Evolutionary conservation across 805 yeast species (phyloP), one percentile per base, ranked within the genome.

Genomic region (Ogataea ganodermae): DNA sequence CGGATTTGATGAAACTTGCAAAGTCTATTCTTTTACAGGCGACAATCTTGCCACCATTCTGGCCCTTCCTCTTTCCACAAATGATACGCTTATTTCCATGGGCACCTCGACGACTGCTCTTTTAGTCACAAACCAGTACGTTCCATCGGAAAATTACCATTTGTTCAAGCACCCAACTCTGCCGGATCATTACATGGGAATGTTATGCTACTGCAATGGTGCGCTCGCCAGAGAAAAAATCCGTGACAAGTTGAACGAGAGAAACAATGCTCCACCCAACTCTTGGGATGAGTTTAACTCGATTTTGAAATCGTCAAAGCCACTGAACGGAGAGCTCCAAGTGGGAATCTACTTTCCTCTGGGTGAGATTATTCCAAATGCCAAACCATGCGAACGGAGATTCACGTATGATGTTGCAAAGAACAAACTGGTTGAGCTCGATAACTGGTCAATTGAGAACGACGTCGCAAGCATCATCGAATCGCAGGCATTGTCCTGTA

Each of bases 171-270:
- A 91, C 62, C 97, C 97, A 7, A 85, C 95, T 0, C 78, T 86
- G 51, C 78, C 79, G 0, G 75, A 74, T 30, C 81, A 84, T 30
- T 90, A 81, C 63, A 91, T 90, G 97, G 96, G 95, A 18, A 90
- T 90, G 97, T 80, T 91, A 45, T 90, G 97, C 64, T 90, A 90
- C 65, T 86, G 95, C 61, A 90, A 90, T 63, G 97, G 97, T 0
- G 79, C 96, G 0, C 69, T 90, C 41, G 96, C 97, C 0, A 73
- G 97, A 53, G 96, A 90, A 59, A 74, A 75, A 48, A 73, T 89
- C 9, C 74, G 94, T 42, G 84, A 89, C 64, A 71, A 69, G 20
- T 51, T 89, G 24, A 86, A 85, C 59, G 65, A 67, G 32, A 71
- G 75, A 55, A 68, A 70, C 46, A 58, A 61, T 1, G 50, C 60